Conservation (phyloP, 306 rosid genomes). For the Medicago ruthenica region DNA sequence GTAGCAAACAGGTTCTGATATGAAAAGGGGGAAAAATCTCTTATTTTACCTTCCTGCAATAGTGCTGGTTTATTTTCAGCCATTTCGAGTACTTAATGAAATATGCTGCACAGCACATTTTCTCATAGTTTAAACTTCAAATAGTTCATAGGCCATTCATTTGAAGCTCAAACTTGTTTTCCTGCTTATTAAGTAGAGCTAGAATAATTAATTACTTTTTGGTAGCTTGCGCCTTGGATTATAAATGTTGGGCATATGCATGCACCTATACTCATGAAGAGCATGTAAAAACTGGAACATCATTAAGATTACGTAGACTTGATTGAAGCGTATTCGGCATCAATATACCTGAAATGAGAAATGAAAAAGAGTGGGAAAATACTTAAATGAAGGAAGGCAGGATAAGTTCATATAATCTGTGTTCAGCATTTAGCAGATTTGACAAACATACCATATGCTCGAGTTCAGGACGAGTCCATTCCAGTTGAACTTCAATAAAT, state of each 20-base stretch:
- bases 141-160: constrained; percentile 28
- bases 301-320: constrained; percentile 17
- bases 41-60: constrained; percentile 4
- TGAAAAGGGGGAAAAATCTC: neutral
- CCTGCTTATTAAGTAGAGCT: neutral
- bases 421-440: constrained; percentile 39
- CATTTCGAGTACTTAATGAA: constrained; percentile 22
- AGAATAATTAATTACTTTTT: constrained; percentile 24
- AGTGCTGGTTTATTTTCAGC: constrained; percentile 20
- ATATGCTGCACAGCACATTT: constrained; percentile 11
- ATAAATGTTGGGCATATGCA: constrained; percentile 16
- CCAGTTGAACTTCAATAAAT: neutral
- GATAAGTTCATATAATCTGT: constrained; percentile 16
- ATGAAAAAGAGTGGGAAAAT: neutral
- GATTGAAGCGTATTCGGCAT: constrained; percentile 32
- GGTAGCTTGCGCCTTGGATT: constrained; percentile 30
- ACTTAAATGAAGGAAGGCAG: constrained; percentile 7
- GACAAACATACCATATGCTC: constrained; percentile 18
- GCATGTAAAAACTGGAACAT: constrained; percentile 18
- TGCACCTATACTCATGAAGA: constrained; percentile 22
- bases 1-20: constrained; percentile 18
- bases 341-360: constrained; percentile 22
- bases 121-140: constrained; percentile 8
- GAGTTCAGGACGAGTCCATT: constrained; percentile 25
- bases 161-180: constrained; percentile 14